Percentiles rank a stretch among this genome's conserved stretches.
Conservation (phyloP, 2,329 filamentous ascomycete species). For the Coniella vitis region DNA sequence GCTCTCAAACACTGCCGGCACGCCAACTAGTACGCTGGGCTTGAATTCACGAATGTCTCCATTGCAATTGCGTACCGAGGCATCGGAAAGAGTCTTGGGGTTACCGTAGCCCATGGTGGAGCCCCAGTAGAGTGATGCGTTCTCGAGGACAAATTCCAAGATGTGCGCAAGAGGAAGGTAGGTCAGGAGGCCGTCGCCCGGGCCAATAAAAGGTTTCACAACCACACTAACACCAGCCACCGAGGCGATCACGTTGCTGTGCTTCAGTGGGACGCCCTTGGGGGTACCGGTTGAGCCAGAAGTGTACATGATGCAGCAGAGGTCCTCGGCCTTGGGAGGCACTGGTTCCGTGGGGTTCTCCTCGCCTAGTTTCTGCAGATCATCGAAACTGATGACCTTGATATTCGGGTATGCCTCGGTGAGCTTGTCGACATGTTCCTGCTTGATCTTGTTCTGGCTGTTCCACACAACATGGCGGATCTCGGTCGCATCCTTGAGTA, state of each 20-base stretch:
- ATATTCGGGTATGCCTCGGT: constrained; percentile 41
- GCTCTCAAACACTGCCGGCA: constrained; percentile 84
- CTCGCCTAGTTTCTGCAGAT: constrained; percentile 45
- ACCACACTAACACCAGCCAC: constrained; percentile 72
- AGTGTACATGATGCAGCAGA: constrained; percentile 69
- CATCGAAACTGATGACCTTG: constrained; percentile 44
- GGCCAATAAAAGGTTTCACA: constrained; percentile 69
- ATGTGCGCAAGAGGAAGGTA: constrained; percentile 86
- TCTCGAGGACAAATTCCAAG: constrained; percentile 86
- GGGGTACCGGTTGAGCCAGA: constrained; percentile 77
- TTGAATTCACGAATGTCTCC: constrained; percentile 83
- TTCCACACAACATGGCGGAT: constrained; percentile 50
- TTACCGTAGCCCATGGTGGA: constrained; percentile 86
- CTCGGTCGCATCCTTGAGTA: constrained; percentile 44
- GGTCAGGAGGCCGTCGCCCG: constrained; percentile 71
- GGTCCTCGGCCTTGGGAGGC: constrained; percentile 63
- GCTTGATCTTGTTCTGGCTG: constrained; percentile 44
- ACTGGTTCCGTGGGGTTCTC: constrained; percentile 62
- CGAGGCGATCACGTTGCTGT: constrained; percentile 67
- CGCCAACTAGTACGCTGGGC: constrained; percentile 76
- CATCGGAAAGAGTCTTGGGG: constrained; percentile 76
- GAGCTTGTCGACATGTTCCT: constrained; percentile 42
- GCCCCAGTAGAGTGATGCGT: constrained; percentile 76
- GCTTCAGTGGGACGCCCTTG: constrained; percentile 73
- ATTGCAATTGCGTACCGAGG: constrained; percentile 75